Percentiles rank a stretch among this genome's conserved stretches.
These are phyloP conservation scores for Leucaena leucocephala DNA, from an alignment of 306 rosid species.

Conservation along the genomic window DNA sequence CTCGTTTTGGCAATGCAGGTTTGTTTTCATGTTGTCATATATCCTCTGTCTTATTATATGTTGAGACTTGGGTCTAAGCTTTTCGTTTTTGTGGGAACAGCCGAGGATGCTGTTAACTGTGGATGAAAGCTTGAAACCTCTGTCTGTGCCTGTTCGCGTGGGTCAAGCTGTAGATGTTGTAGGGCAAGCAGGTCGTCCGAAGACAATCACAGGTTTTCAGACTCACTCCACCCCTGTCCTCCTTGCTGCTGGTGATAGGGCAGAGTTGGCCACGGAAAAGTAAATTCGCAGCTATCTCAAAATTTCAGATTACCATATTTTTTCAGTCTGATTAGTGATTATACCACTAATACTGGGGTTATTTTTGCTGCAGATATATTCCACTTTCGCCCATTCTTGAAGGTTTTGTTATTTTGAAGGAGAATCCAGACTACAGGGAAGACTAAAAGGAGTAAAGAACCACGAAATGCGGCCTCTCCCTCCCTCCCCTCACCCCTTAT, in stretches of 20 bases:
- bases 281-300: conserved; percentile 40
- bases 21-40: conserved; percentile 23
- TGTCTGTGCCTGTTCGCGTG: conserved; percentile 88
- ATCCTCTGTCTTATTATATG: not conserved
- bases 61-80: conserved; percentile 15
- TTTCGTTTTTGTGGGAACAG: conserved; percentile 49
- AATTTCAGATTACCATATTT: not conserved
- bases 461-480: conserved; percentile 14
- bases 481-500: not conserved
- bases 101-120: conserved; percentile 97
- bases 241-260: conserved; percentile 96
- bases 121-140: conserved; percentile 81
- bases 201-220: conserved; percentile 94
- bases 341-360: not conserved
- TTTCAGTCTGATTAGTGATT: not conserved
- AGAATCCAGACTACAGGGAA: conserved; percentile 88
- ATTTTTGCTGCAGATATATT: conserved; percentile 65
- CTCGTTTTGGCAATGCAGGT: conserved; percentile 99
- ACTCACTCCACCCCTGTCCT: conserved; percentile 98
- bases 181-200: conserved; percentile 98
- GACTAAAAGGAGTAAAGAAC: conserved; percentile 42
- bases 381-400: conserved; percentile 93
- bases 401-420: conserved; percentile 92
- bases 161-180: conserved; percentile 98
- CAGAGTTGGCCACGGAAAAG: conserved; percentile 97